These are phyloP conservation scores for Cyclotella choctawhatcheeana DNA, from an alignment of 108 stramenopile species.

Conservation along the genomic window DNA sequence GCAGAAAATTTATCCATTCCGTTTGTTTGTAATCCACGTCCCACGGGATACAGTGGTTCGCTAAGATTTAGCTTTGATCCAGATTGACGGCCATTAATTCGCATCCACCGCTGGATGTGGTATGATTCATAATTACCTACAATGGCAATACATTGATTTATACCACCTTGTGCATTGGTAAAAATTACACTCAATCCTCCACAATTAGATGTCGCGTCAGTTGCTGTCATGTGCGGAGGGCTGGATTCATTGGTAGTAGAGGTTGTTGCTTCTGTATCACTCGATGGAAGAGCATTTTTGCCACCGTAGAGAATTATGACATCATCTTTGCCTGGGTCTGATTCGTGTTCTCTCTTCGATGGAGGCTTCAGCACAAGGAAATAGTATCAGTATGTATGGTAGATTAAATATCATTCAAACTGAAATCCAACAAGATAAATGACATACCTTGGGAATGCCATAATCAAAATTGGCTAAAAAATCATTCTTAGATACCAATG, in stretches of 20 bases:
- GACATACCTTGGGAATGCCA: slow-evolving; percentile 52
- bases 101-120: slow-evolving; percentile 78
- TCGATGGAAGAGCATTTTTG: slow-evolving; percentile 46
- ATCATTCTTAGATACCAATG: slow-evolving; percentile 50
- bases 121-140: slow-evolving; percentile 82
- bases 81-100: slow-evolving; percentile 24
- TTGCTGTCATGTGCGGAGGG: slow-evolving; percentile 31
- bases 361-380: slow-evolving; percentile 29
- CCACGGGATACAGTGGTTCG: slow-evolving; percentile 54
- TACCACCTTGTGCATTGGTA: slow-evolving; percentile 41
- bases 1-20: slow-evolving; percentile 58
- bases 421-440: background rate
- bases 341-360: slow-evolving; percentile 44
- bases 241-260: background rate
- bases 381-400: no score
- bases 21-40: slow-evolving; percentile 60
- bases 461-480: slow-evolving; percentile 64
- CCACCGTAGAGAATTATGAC: slow-evolving; percentile 70
- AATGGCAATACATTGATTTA: slow-evolving; percentile 68
- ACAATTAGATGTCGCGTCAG: slow-evolving; percentile 74
- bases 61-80: slow-evolving; percentile 19
- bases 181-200: slow-evolving; percentile 71
- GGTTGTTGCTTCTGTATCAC: slow-evolving; percentile 7
- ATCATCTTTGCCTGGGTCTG: slow-evolving; percentile 57
- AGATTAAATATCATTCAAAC: background rate